phyloP scores from a whole-genome alignment of 257 asterid genomes.

The Solanum paucissectum region DNA sequence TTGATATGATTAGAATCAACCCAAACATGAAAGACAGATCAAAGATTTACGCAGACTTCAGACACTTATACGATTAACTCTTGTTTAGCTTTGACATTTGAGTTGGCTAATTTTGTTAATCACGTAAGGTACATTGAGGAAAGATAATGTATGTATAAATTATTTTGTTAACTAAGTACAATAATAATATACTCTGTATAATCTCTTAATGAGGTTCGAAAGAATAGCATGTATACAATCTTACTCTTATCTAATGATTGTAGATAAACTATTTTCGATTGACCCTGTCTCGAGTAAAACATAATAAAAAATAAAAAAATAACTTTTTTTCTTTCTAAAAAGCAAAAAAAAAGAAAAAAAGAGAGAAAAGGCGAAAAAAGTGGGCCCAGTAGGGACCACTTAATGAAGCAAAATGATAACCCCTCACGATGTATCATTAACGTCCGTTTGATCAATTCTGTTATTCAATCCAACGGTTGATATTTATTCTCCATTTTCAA shows the following conservation, averaged over 20 bases:
- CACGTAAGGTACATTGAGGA: not conserved
- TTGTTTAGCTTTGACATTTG: not conserved
- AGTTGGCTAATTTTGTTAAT: not conserved
- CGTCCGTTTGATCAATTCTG: conserved; percentile 14
- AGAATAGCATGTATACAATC: not conserved
- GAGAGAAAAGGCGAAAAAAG: conserved; percentile 12
- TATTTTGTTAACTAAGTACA: not conserved
- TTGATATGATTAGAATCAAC: not conserved
- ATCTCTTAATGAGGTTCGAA: not conserved
- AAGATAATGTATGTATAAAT: not conserved
- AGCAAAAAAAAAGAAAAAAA: not conserved
- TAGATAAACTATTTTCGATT: not conserved
- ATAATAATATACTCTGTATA: not conserved
- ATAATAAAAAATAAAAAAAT: not conserved
- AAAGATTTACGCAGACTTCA: no score
- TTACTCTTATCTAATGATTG: not conserved
- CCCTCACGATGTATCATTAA: conserved; percentile 6
- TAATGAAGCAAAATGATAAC: conserved; percentile 4
- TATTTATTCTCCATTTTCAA: conserved; percentile 2
- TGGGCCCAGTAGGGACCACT: not conserved
- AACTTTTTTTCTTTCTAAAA: not conserved
- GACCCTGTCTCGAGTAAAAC: not conserved
- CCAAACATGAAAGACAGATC: no score
- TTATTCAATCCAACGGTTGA: conserved; percentile 6
- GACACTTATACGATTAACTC: not conserved